Percentiles rank a stretch among this genome's conserved stretches.
Conservation (phyloP, 2,329 filamentous ascomycete genomes). For the Sporothrix brunneoviolacea region DNA sequence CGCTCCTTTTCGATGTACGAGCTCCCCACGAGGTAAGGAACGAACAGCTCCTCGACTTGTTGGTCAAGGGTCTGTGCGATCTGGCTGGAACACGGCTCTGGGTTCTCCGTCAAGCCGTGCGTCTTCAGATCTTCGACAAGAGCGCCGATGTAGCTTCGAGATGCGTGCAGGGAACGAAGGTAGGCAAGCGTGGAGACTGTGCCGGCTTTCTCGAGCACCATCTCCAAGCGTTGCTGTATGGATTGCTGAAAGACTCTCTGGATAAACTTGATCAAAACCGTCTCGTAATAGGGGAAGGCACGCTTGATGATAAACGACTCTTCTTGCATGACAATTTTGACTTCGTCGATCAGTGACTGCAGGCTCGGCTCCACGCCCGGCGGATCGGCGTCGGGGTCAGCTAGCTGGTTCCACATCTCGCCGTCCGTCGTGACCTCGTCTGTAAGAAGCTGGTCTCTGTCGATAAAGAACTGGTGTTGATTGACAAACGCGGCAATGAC, state of each 20-base stretch:
- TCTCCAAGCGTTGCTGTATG: constrained; percentile 89
- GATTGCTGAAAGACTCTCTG: constrained; percentile 97
- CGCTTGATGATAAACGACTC: constrained; percentile 95
- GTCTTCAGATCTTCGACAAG: constrained; percentile 89
- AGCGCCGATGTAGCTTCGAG: constrained; percentile 77
- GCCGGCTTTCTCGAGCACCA: constrained; percentile 91
- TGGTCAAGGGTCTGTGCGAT: constrained; percentile 70
- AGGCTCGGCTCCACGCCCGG: constrained; percentile 87
- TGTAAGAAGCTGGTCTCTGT: constrained; percentile 81
- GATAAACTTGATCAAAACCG: constrained; percentile 85
- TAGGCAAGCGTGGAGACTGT: constrained; percentile 89
- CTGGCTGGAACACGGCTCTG: constrained; percentile 80
- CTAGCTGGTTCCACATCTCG: constrained; percentile 81
- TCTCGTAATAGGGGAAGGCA: constrained; percentile 93
- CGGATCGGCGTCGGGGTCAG: constrained; percentile 88
- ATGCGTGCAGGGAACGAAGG: constrained; percentile 81
- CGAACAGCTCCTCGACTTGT: constrained; percentile 70
- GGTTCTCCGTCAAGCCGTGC: constrained; percentile 91
- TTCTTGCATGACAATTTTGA: constrained; percentile 91
- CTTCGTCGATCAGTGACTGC: constrained; percentile 88
- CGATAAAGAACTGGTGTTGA: constrained; percentile 98
- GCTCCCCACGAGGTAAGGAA: constrained; percentile 62
- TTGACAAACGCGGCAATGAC: constrained; percentile 97
- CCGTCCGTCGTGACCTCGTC: constrained; percentile 74
- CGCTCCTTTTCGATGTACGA: constrained; percentile 65